These are phyloP conservation scores for Citrus medica DNA, from an alignment of 345 rosid species.

Conservation along the genomic window DNA sequence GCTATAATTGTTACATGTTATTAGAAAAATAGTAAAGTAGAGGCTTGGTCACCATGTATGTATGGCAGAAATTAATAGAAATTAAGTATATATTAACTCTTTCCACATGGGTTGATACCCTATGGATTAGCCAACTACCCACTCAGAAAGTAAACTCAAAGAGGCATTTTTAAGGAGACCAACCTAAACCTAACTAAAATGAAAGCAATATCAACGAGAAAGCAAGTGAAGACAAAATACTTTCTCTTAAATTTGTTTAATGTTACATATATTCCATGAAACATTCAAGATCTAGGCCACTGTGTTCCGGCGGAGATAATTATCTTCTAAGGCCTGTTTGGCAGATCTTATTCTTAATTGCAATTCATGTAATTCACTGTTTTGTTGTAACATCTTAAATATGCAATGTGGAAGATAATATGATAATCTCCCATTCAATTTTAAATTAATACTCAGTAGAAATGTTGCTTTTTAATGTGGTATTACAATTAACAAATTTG, in stretches of 20 bases:
- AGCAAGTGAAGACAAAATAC: constrained; percentile 15
- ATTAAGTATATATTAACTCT: background rate
- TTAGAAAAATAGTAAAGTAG: background rate
- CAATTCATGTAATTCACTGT: background rate
- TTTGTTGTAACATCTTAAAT: background rate
- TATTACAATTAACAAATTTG: too few species aligned
- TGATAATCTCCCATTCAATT: background rate
- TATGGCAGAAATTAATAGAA: background rate
- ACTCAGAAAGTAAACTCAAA: background rate
- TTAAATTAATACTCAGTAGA: too few species aligned
- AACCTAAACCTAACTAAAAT: background rate
- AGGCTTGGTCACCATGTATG: background rate
- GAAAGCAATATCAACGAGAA: background rate
- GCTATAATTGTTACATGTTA: background rate
- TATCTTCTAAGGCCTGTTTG: background rate
- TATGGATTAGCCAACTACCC: constrained; percentile 9
- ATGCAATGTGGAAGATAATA: background rate
- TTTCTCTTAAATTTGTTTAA: background rate
- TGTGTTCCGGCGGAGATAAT: background rate
- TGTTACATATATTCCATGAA: constrained; percentile 18
- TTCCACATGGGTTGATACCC: constrained; percentile 36
- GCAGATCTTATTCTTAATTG: background rate
- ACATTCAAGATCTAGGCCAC: background rate
- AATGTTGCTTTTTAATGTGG: too few species aligned
- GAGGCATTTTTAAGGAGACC: background rate